Conservation (phyloP, 192 early-diverging fungal species). For the Chytriomyces sp. region DNA sequence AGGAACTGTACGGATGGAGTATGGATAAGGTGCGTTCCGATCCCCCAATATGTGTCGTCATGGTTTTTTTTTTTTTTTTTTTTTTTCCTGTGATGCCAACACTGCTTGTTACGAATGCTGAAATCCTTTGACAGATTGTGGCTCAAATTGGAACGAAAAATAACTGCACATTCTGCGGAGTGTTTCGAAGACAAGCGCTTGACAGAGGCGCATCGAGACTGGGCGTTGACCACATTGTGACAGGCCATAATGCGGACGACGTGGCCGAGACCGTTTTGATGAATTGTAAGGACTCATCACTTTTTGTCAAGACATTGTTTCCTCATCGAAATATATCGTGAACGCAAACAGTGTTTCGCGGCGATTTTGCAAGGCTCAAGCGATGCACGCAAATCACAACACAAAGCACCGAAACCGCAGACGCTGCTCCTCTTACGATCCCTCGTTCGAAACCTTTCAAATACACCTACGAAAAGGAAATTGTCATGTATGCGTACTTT, state of each 20-base stretch:
- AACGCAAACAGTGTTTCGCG: slow-evolving; percentile 77
- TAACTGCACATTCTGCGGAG: slow-evolving; percentile 99
- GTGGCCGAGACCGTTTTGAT: slow-evolving; percentile 98
- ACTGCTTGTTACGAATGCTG: not conserved
- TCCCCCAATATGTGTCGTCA: not conserved
- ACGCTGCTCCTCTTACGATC: slow-evolving; percentile 51
- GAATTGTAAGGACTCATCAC: slow-evolving; percentile 77
- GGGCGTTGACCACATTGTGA: slow-evolving; percentile 93
- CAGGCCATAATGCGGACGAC: slow-evolving; percentile 99
- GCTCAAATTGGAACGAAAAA: slow-evolving; percentile 93
- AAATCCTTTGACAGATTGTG: slow-evolving; percentile 65
- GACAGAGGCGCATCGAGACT: slow-evolving; percentile 93
- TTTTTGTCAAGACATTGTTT: not conserved
- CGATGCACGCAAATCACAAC: slow-evolving; percentile 94
- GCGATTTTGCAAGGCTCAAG: slow-evolving; percentile 87
- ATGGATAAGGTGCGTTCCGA: slow-evolving; percentile 76
- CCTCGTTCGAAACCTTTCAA: slow-evolving; percentile 96
- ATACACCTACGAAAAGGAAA: slow-evolving; percentile 99
- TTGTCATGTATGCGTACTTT: slow-evolving; percentile 98
- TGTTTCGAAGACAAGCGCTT: slow-evolving; percentile 95
- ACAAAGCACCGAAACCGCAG: slow-evolving; percentile 61
- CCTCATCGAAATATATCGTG: not conserved
- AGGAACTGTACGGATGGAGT: slow-evolving; percentile 96
- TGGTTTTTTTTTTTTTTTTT: not conserved
- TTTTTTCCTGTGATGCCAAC: not conserved